Base-by-base conservation (phyloP, 2,329 filamentous ascomycete genomes). In the Aspergillus calidoustus region DNA sequence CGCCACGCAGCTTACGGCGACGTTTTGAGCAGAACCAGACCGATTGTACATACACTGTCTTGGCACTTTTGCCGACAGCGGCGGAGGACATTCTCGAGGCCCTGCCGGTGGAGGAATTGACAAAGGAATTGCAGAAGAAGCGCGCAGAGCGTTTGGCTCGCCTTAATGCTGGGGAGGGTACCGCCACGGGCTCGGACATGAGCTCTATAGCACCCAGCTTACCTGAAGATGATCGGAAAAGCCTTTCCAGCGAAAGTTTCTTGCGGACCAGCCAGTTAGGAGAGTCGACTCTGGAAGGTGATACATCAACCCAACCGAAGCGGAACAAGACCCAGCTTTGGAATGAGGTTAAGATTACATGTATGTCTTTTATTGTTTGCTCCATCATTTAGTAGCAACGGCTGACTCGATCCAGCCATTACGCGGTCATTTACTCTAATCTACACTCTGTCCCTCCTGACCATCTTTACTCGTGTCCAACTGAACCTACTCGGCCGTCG, bases 11-110 rank as follows among this genome's bases (percentile, higher is more conserved):
- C 78, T 86, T 99, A 64, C 93, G 93, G 55, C 91, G 95, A 62
- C 91, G 95, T 73, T 99, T 99, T 80, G 92, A 98, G 77, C 95
- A 99, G 79, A 99, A 99, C 78, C 95, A 99, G 76, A 94, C 97
- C 76, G 95, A 99, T 79, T 99, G 95, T 80, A 97, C 94, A 52
- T 97, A 96, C 76, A 99, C 95, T 43, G 93, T 98, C 49, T 88
- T 98, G n/a, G 95, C 94, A 31, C 87, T 99, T 59, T 85, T 99
- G 9, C 95, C 95, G 4, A 96, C 94, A 38, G 91, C 93, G 7
- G 93, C 93, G 25, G 88, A 95, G 68, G 94, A 96, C 74, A 90
- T 99, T 70, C 83, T 97, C 71, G 89, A 92, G 68, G 89, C 90
- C 34, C 87, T 98, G 70, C 92, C 96, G 57, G 96, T 96, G 48